A percentile compares a stretch with the other conserved stretches of the same genome.
phyloP scores from a whole-genome alignment of 1,284 basidiomycete genomes.

The Cryptococcus deneoformans region DNA sequence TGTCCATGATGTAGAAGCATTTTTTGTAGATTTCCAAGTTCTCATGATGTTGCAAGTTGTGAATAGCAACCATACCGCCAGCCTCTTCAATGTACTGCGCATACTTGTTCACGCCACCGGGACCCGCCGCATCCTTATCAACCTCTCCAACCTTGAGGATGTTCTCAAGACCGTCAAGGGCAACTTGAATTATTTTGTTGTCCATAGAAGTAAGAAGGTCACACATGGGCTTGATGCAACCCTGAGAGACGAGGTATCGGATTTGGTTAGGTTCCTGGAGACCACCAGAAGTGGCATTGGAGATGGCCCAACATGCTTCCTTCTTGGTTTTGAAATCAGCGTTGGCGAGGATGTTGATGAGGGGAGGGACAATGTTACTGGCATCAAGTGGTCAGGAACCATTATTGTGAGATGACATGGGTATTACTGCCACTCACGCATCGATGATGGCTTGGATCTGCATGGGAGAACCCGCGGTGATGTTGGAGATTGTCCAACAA shows the following conservation, averaged over 20 bases:
- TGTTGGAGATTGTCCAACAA: conserved; percentile 99
- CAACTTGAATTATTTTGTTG: conserved; percentile 97
- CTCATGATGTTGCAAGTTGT: conserved; percentile 99
- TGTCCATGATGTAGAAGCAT: conserved; percentile 99
- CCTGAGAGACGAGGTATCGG: conserved; percentile 95
- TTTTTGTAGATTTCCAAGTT: conserved; percentile 99
- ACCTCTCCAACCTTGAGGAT: conserved; percentile 98
- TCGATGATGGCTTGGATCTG: conserved; percentile 85
- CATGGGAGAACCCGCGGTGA: conserved; percentile 93
- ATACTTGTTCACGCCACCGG: conserved; percentile 87
- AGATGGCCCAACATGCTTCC: conserved; percentile 99
- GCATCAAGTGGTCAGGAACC: conserved; percentile 1
- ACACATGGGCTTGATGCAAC: conserved; percentile 98
- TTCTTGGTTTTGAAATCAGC: conserved; percentile 99
- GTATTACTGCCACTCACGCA: conserved; percentile 37
- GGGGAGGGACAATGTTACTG: conserved; percentile 84
- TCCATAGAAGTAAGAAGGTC: conserved; percentile 97
- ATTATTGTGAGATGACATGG: not conserved
- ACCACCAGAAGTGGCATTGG: conserved; percentile 97
- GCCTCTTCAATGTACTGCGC: conserved; percentile 96
- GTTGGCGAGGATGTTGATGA: conserved; percentile 96
- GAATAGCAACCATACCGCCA: conserved; percentile 97
- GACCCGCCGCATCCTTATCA: conserved; percentile 81
- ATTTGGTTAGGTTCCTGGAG: conserved; percentile 97
- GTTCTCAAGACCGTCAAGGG: conserved; percentile 97